Base-by-base conservation (phyloP, 768 basidiomycete species). In the Tricholoma sp. region DNA sequence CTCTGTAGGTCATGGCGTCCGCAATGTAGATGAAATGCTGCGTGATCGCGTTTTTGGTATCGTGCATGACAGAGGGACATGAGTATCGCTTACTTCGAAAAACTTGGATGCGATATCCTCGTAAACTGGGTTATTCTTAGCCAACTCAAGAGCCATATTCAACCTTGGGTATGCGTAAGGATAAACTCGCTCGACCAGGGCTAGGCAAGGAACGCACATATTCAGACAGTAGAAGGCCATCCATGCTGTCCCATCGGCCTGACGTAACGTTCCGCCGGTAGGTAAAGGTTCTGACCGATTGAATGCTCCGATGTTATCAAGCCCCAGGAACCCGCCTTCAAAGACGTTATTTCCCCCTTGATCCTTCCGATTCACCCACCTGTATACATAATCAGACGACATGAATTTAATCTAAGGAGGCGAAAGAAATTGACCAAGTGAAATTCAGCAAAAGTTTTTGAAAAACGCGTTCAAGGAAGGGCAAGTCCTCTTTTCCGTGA, bases 41-140 rank as follows among this genome's bases (percentile, higher is more conserved):
- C 34, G 59, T 61, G 21, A 59, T 10, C 61, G 18, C 14, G 57
- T 56, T 32, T 57, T 52, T 0, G 55, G 34, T 24, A 49, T 14
- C 52, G 37, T 18, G 18, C 1, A 10, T 22, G 22, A 2, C n/a
- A 45, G 8, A 11, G 39, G 56, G n/a, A 41, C 35, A 35, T 11
- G 31, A 10, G 2, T 22, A 34, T 4, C 21, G 60, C 71, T 24
- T 49, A 85, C 89, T 79, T 94, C 90, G 57, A 97, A 94, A 71
- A 97, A 97, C 72, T 99, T 99, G 50, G 94, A 97, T 21, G 97
- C 97, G 59, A 99, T 99, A 69, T 99, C 97, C 71, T 99, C 97
- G 66, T 99, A 99, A 2, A 95, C 93, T 1, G 89, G 78, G 68
- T 99, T 98, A 71, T 98, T 94, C 76, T 98, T 98, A 46, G 97